Percentiles rank a stretch among this genome's conserved stretches.
Evolutionary conservation across 192 early-diverging fungal genomes (phyloP).

Genomic region (Entomortierella beljakovae): DNA sequence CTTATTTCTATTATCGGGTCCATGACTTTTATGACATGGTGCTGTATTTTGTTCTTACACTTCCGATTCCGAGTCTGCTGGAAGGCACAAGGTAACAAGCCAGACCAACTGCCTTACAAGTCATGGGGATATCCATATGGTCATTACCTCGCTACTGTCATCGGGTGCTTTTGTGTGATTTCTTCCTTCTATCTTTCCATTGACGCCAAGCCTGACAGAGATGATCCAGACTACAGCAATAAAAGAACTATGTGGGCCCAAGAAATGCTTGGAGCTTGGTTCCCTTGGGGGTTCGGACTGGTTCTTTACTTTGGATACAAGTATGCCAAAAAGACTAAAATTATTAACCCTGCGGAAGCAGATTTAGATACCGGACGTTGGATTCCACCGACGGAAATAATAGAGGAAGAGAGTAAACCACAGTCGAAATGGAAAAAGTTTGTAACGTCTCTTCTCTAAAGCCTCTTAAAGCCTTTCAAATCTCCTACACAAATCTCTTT

Average conservation of each 20-base stretch:
- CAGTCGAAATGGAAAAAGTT: slow-evolving; percentile 19
- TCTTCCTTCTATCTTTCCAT: slow-evolving; percentile 69
- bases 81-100: slow-evolving; percentile 70
- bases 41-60: slow-evolving; percentile 84
- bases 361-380: slow-evolving; percentile 66
- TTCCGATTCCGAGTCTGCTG: slow-evolving; percentile 85
- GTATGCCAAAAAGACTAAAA: slow-evolving; percentile 68
- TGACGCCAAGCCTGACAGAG: slow-evolving; percentile 46
- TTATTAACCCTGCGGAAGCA: slow-evolving; percentile 68
- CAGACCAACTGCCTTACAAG: slow-evolving; percentile 74
- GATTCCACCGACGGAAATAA: slow-evolving; percentile 13
- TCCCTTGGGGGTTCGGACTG: slow-evolving; percentile 71
- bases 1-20: slow-evolving; percentile 76
- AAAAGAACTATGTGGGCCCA: slow-evolving; percentile 54
- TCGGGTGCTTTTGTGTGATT: slow-evolving; percentile 66
- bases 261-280: slow-evolving; percentile 70
- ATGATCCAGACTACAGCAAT: slow-evolving; percentile 53
- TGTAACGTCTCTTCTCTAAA: slow-evolving; percentile 8
- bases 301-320: slow-evolving; percentile 75
- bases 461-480: neutral
- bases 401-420: slow-evolving; percentile 16
- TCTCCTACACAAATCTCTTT: neutral
- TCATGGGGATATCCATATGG: slow-evolving; percentile 82
- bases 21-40: slow-evolving; percentile 83
- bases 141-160: slow-evolving; percentile 71